Conservation (phyloP, 2,329 filamentous ascomycete genomes). For the Ascochyta viciae-villosae region DNA sequence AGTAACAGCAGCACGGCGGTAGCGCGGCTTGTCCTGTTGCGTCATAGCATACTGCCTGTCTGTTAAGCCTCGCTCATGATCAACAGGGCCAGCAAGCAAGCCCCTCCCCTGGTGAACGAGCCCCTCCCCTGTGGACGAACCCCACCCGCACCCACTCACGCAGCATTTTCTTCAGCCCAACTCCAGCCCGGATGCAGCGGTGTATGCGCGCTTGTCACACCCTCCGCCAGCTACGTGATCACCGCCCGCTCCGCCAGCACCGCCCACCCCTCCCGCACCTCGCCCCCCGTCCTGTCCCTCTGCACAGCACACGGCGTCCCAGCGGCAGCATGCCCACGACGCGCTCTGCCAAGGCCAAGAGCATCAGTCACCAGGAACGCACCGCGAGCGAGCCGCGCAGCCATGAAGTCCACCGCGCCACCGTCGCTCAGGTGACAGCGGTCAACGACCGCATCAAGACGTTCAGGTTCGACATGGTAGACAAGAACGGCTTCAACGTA, state of each 20-base stretch:
- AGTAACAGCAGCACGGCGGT: not conserved
- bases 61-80: conserved; percentile 15
- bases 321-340: conserved; percentile 40
- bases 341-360: conserved; percentile 39
- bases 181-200: conserved; percentile 21
- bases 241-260: too few species aligned
- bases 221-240: conserved; percentile 3
- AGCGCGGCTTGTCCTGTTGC: conserved; percentile 14
- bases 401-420: conserved; percentile 68
- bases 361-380: conserved; percentile 67
- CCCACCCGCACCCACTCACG: conserved; percentile 28
- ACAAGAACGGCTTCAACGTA: conserved; percentile 60
- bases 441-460: conserved; percentile 73
- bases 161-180: conserved; percentile 23
- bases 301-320: conserved; percentile 27
- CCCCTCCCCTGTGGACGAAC: conserved; percentile 7
- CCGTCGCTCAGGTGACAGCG: conserved; percentile 65
- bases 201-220: conserved; percentile 25
- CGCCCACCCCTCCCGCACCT: conserved; percentile 7
- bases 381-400: conserved; percentile 78
- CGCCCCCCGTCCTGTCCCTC: conserved; percentile 19
- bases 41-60: conserved; percentile 11
- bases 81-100: conserved; percentile 3
- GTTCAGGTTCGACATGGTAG: conserved; percentile 68
- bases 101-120: conserved; percentile 4